phyloP scores from a whole-genome alignment of 23 red algal genomes.

The Pyropia haitanensis region DNA sequence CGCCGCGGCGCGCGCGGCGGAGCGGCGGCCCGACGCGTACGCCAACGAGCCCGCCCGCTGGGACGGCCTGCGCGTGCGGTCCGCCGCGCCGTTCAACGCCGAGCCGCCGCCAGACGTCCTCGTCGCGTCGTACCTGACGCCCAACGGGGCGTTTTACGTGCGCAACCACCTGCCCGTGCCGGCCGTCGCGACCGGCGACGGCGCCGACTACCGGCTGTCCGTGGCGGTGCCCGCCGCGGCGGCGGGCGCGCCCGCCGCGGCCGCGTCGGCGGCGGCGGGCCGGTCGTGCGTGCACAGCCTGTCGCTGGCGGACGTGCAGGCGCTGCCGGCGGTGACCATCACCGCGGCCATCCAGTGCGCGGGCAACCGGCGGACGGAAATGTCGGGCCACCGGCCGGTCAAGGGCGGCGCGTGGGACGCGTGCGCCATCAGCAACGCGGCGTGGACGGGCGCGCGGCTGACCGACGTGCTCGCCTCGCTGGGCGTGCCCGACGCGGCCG shows the following conservation, averaged over 20 bases:
- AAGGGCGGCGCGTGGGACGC: slow-evolving; percentile 69
- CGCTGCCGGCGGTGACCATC: not conserved
- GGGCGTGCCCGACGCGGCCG: slow-evolving; percentile 1
- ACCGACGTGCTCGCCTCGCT: slow-evolving; percentile 33
- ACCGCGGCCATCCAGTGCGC: slow-evolving; percentile 64
- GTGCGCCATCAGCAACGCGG: slow-evolving; percentile 77
- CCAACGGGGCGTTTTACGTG: slow-evolving; percentile 81
- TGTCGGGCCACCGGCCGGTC: slow-evolving; percentile 48
- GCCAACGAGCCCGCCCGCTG: slow-evolving; percentile 38
- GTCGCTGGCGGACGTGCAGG: too few relatives aligned
- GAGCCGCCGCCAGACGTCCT: slow-evolving; percentile 55
- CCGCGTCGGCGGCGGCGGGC: too few relatives aligned
- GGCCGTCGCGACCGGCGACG: slow-evolving; percentile 4
- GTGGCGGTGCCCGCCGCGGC: too few relatives aligned
- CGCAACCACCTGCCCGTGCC: slow-evolving; percentile 91
- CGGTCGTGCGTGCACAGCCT: too few relatives aligned
- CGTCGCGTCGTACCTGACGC: slow-evolving; percentile 24
- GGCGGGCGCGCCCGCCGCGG: too few relatives aligned
- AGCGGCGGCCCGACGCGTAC: slow-evolving; percentile 23
- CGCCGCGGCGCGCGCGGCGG: not conserved
- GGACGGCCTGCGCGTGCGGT: slow-evolving; percentile 37
- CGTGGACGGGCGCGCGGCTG: slow-evolving; percentile 69
- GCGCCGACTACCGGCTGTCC: slow-evolving; percentile 6
- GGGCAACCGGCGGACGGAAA: slow-evolving; percentile 83
- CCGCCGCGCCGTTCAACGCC: slow-evolving; percentile 62